A percentile compares a stretch with the other conserved stretches of the same genome.
These are phyloP conservation scores for Antarctomyces pellizariae DNA, from an alignment of 495 filamentous ascomycete species.

Conservation along the genomic window DNA sequence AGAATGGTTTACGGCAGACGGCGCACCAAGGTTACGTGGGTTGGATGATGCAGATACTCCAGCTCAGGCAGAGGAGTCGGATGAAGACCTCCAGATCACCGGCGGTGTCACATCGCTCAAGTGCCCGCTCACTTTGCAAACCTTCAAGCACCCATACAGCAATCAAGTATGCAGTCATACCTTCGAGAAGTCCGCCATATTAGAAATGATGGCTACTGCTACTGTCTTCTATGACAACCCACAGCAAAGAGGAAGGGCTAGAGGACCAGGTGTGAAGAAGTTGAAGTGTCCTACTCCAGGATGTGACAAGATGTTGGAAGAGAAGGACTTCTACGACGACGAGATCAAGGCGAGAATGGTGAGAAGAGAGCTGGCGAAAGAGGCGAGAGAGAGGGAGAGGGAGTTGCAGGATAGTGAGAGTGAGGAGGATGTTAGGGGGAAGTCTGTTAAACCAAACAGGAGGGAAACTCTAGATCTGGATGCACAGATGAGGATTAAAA, in stretches of 20 bases:
- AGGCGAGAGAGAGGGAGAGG: constrained; percentile 9
- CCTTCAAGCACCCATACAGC: constrained; percentile 51
- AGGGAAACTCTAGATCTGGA: no score
- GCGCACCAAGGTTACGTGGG: constrained; percentile 7
- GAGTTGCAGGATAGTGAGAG: not conserved
- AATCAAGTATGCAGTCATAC: constrained; percentile 60
- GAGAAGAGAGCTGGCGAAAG: constrained; percentile 14
- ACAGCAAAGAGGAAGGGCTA: constrained; percentile 1
- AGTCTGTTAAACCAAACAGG: no score
- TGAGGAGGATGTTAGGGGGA: not conserved
- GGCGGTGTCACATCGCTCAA: constrained; percentile 45
- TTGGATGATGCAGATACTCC: constrained; percentile 13
- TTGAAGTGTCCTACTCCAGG: constrained; percentile 20
- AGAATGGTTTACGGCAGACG: constrained; percentile 14
- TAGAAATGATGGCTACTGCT: constrained; percentile 21
- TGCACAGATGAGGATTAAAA: no score
- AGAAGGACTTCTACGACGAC: constrained; percentile 17
- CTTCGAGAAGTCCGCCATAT: constrained; percentile 54
- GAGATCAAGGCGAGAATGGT: constrained; percentile 16
- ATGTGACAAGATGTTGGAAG: constrained; percentile 16
- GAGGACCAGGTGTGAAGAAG: constrained; percentile 6
- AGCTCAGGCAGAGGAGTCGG: constrained; percentile 20
- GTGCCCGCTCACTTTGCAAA: constrained; percentile 57
- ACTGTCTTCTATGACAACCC: constrained; percentile 1
- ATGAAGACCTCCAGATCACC: constrained; percentile 56